Conservation (phyloP, 345 rosid genomes). For the Theobroma cacao region DNA sequence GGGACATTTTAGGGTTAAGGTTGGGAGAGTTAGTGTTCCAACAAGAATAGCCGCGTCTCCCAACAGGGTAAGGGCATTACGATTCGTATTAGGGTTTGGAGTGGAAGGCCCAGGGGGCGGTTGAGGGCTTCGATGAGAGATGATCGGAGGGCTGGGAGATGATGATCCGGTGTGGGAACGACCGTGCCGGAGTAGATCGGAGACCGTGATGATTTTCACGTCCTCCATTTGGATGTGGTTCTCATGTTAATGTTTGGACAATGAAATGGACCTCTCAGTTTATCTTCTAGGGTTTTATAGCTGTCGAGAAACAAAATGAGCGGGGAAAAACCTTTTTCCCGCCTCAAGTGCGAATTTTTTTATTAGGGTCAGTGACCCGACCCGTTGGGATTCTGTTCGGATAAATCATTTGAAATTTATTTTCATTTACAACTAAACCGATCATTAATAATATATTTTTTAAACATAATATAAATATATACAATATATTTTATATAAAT, state of each 20-base stretch:
- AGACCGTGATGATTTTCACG: slow-evolving; percentile 32
- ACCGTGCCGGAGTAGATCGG: slow-evolving; percentile 45
- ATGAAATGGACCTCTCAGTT: neutral
- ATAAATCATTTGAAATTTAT: too few relatives aligned
- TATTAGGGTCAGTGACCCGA: neutral
- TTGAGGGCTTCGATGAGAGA: slow-evolving; percentile 6
- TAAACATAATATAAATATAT: too few relatives aligned
- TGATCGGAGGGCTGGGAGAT: slow-evolving; percentile 8
- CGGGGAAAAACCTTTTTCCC: neutral
- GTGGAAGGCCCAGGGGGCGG: slow-evolving; percentile 8
- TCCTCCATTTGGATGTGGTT: slow-evolving; percentile 27
- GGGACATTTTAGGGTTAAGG: slow-evolving; percentile 48
- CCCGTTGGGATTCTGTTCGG: too few relatives aligned
- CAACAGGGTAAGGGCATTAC: slow-evolving; percentile 42
- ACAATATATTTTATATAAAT: too few relatives aligned
- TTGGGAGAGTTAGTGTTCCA: slow-evolving; percentile 63
- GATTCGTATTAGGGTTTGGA: slow-evolving; percentile 13
- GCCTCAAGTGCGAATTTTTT: neutral
- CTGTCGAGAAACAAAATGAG: neutral
- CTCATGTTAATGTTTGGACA: neutral
- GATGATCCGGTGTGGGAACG: slow-evolving; percentile 57
- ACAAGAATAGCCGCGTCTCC: slow-evolving; percentile 41
- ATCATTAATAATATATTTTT: too few relatives aligned
- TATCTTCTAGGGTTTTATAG: neutral
- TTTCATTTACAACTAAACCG: too few relatives aligned